phyloP scores from a whole-genome alignment of 176 grass and related monocot genomes.

The Carex parvula region DNA sequence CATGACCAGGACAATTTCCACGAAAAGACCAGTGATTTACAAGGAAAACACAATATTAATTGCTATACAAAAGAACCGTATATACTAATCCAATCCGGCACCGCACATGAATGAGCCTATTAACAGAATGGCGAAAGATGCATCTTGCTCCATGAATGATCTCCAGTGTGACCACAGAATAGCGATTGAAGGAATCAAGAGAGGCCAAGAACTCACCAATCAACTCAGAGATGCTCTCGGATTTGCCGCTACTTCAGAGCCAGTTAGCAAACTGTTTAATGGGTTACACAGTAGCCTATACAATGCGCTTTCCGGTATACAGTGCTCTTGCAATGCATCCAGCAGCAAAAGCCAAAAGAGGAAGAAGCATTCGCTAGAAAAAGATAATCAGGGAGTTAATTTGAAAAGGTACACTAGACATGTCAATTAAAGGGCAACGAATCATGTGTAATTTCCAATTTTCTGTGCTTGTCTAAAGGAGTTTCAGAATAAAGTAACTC shows the following conservation, averaged over 20 bases:
- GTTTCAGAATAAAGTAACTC: not conserved
- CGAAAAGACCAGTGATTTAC: not conserved
- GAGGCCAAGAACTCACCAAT: conserved; percentile 13
- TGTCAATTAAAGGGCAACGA: not conserved
- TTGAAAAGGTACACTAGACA: not conserved
- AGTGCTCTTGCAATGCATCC: not conserved
- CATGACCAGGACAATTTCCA: not conserved
- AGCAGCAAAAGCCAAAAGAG: not conserved
- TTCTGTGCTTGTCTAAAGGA: not conserved
- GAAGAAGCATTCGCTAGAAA: not conserved
- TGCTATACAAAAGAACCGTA: not conserved
- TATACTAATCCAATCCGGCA: not conserved
- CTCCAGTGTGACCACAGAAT: conserved; percentile 4
- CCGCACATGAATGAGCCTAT: not conserved
- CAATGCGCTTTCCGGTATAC: conserved; percentile 12
- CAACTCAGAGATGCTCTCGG: not conserved
- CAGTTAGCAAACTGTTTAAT: not conserved
- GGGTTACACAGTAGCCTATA: conserved; percentile 10
- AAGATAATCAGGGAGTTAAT: not conserved
- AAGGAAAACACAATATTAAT: not conserved
- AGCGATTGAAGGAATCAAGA: conserved; percentile 18
- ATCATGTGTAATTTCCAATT: not conserved
- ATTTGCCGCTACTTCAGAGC: not conserved
- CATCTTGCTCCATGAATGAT: not conserved
- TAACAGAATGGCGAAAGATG: not conserved